Base-by-base conservation (phyloP, 352 stramenopile genomes). In the Phytopythium kandeliae region DNA sequence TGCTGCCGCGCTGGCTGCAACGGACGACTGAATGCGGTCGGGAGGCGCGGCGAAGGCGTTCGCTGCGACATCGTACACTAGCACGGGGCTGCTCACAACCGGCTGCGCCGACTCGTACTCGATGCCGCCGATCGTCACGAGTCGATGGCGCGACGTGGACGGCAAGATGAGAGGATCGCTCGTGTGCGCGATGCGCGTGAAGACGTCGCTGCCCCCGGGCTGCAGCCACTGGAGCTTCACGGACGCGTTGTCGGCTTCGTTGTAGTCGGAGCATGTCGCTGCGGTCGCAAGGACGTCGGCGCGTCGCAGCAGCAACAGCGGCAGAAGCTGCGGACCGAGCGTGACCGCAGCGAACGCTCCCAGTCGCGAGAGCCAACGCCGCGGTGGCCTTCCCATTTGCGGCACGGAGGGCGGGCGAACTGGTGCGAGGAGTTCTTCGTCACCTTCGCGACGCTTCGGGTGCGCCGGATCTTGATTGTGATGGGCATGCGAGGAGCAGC, bases 81-180 rank as follows among this genome's bases (percentile, higher is more conserved):
- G 57, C 24, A 79, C 67, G 33, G 75, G 71, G 34, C 62, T 78
- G 48, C 60, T 53, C 11, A 86, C 74, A 2, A 81, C 70, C 5
- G 78, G 78, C 58, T 89, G 78, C 22, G 75, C 69, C 0, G 75
- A 86, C 54, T 87, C 78, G 62, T 82, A 87, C 51, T 73, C 75
- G 38, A 87, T 84, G 31, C 75, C 78, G 9, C 78, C 78, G 25
- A 87, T 64, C n/a, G 84, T 62, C 26, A 85, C 38, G 31, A 89
- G 34, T 0, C 45, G 45, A 19, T 38, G 45, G 12, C 45, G 45
- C 2, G 59, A 41, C 37, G 44, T n/a, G 0, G 44, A 40, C 3
- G 19, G 21, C 17, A 30, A 30, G 17, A 51, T 9, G 9, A 51
- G n/a, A 16, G 45, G 30, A 11, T 51, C 45, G 19, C 45, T 51